Evolutionary conservation across 176 grass and related monocot species (phyloP).

Genomic region (Triticum turgidum): DNA sequence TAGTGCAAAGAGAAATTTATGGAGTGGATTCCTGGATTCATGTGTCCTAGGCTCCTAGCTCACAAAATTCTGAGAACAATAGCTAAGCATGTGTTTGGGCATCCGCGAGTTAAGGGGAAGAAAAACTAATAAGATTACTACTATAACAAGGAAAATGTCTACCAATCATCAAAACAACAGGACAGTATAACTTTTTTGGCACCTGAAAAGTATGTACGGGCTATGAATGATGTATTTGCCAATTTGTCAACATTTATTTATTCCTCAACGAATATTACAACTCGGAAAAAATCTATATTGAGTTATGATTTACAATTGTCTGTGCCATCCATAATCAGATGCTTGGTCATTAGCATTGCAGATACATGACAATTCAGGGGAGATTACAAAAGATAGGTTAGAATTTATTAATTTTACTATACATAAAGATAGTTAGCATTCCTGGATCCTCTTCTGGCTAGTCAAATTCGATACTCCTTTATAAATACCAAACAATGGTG

Average conservation of each 20-base stretch:
- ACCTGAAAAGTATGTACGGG: background rate
- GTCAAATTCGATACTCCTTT: constrained; percentile 8
- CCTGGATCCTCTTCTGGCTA: background rate
- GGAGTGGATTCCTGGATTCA: background rate
- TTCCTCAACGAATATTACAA: background rate
- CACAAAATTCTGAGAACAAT: background rate
- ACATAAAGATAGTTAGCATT: background rate
- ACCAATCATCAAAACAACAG: background rate
- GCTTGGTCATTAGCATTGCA: background rate
- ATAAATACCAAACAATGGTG: background rate
- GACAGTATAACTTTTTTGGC: background rate
- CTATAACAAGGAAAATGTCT: background rate
- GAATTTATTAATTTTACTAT: background rate
- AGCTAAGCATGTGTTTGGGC: background rate
- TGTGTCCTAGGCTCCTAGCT: background rate
- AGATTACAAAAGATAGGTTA: background rate
- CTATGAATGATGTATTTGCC: background rate
- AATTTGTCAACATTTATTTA: background rate
- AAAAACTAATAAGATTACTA: background rate
- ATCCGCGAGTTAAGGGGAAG: background rate
- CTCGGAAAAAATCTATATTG: background rate
- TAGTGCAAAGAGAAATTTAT: background rate
- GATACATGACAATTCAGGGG: background rate
- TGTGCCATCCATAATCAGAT: background rate
- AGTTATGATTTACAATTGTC: background rate